Base-by-base conservation (phyloP, 257 asterid genomes). In the Verbena officinalis region DNA sequence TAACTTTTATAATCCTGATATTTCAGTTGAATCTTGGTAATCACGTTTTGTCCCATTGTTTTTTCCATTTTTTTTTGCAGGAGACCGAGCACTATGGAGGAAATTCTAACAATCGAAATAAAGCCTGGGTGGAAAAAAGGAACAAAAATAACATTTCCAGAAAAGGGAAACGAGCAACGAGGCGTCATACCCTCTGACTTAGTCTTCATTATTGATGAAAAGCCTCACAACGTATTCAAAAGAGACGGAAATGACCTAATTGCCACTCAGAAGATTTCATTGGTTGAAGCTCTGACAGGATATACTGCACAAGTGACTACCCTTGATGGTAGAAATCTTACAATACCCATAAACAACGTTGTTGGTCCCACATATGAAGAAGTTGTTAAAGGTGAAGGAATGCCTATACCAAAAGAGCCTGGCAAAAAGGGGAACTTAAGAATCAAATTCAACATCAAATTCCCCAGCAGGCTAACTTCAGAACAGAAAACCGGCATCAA, bases 111-210 rank as follows among this genome's bases (percentile, higher is more conserved):
- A 0, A 89, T 92, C 6, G 93, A 83, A 67, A 86, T 92, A 9
- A 92, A 83, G 71, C 96, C 98, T 6, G 98, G 98, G 13, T 89
- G 98, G 98, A 92, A 92, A 71, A 89, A 92, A 76, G 98, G 98
- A 46, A 92, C 98, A 8, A 92, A 92, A 65, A 85, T 92, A 74
- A 92, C 98, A 15, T 92, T 92, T 55, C 98, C 93, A 4, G 96
- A 92, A 69, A 92, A 89, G 71, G 98, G 98, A 62, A 82, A 86
- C 10, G 95, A 85, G 46, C 86, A 85, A 64, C 83, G 85, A 53
- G 97, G 96, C 22, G 76, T 76, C 73, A 87, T 89, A 61, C 95
- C 98, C 53, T 76, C 96, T 0, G 97, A 92, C 73, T 86, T 92
- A 31, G 85, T 89, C 22, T 89, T 92, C 80, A 87, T 86, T 40